Evolutionary conservation across 2,329 filamentous ascomycete genomes (phyloP).

Genomic region (Fusarium staphyleae): DNA sequence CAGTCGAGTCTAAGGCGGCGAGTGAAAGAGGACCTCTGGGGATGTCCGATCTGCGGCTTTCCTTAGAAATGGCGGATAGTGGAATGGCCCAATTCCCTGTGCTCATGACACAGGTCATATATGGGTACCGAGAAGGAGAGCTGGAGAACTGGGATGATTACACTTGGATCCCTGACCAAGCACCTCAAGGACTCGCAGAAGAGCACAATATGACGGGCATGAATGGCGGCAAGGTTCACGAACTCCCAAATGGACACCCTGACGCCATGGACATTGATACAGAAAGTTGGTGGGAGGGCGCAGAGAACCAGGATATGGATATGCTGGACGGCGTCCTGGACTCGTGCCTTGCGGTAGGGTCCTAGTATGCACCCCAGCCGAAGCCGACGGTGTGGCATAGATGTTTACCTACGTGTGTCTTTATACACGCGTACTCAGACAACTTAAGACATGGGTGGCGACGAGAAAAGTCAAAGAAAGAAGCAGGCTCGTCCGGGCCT

Average conservation of each 20-base stretch:
- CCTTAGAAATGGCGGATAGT: conserved; percentile 76
- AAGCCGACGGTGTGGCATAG: not conserved
- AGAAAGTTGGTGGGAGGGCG: conserved; percentile 69
- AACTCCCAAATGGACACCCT: conserved; percentile 57
- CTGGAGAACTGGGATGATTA: conserved; percentile 72
- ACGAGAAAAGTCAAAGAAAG: not conserved
- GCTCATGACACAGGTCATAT: conserved; percentile 72
- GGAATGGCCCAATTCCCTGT: conserved; percentile 81
- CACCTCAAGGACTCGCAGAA: conserved; percentile 37
- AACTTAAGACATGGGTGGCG: not conserved
- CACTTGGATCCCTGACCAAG: conserved; percentile 56
- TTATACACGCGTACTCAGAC: not conserved
- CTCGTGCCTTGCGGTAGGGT: conserved; percentile 59
- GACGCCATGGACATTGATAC: conserved; percentile 68
- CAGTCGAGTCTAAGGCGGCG: conserved; percentile 80
- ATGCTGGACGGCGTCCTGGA: conserved; percentile 65
- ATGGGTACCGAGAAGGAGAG: conserved; percentile 77
- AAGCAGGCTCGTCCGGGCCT: not conserved
- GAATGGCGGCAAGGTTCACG: conserved; percentile 48
- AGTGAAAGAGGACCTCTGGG: conserved; percentile 74
- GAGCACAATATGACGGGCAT: conserved; percentile 43
- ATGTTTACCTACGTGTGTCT: not conserved
- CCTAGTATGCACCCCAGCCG: conserved; percentile 25
- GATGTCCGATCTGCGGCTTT: conserved; percentile 79
- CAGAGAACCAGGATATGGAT: conserved; percentile 58